Evolutionary conservation across 2,329 filamentous ascomycete genomes (phyloP), one percentile per base, ranked within the genome.

Genomic region (Nothopassalora personata): DNA sequence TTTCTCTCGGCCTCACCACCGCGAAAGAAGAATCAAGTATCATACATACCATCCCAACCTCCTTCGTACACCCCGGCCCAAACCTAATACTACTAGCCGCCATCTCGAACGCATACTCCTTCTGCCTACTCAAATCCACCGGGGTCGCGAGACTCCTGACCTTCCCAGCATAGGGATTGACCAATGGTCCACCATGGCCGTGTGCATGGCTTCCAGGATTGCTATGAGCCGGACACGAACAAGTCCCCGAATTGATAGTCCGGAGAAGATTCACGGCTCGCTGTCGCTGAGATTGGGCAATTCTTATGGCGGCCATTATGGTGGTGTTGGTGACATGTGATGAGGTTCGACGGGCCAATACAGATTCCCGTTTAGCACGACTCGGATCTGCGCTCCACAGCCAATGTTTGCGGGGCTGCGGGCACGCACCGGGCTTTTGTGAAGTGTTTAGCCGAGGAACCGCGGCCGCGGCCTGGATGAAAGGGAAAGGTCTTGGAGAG

Each of bases 41-140:
- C 10, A 36, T 36, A 36, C 34, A 36, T 36, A 36, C 34, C 39
- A 97, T 97, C 64, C 94, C 94, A 19, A 99, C 91, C 75, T 99
- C 94, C 74, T 91, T 90, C 27, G 94, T 99, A 58, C 88, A 89
- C 5, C 94, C 94, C 0, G 91, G 90, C 0, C 94, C 94, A 69
- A 97, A 99, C 11, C 94, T 86, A 70, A 99, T 97, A 30, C 88
- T 90, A 1, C 90, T 96, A 1, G 94, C 91, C 0, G 94, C 94
- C 93, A 99, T 96, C 75, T 99, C 94, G 72, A 99, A 99, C 13
- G 94, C 94, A 77, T 99, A 99, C 74, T 99, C 94, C 73, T 95
- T 96, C 70, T 91, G 84, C 64, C 86, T 83, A 2, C 83, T 82
- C 8, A 81, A 76, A 68, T 91, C 87, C 30, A 88, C 77, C 0